Conservation (phyloP, 495 filamentous ascomycete genomes). For the Xylaria cubensis region DNA sequence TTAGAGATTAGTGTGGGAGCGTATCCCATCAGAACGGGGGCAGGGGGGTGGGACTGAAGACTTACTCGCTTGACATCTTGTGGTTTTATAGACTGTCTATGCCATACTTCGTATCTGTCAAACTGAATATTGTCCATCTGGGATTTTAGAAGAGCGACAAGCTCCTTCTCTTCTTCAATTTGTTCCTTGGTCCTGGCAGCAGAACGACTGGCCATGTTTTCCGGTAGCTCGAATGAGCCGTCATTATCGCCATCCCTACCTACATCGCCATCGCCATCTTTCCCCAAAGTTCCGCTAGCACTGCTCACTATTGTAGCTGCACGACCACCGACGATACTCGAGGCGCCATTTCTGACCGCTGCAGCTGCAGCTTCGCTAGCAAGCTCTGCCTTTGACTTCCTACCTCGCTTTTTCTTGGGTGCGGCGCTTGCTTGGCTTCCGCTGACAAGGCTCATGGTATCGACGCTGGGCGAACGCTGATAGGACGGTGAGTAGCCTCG, state of each 20-base stretch:
- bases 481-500: slow-evolving; percentile 47
- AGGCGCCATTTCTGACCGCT: slow-evolving; percentile 41
- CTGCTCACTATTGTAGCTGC: slow-evolving; percentile 56
- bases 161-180: slow-evolving; percentile 69
- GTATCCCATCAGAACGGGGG: neutral
- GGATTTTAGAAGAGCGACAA: slow-evolving; percentile 67
- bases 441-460: slow-evolving; percentile 71
- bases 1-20: slow-evolving; percentile 32
- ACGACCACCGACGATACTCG: slow-evolving; percentile 56
- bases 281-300: slow-evolving; percentile 41
- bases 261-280: slow-evolving; percentile 51
- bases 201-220: slow-evolving; percentile 61
- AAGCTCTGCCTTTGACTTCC: slow-evolving; percentile 68
- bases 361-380: slow-evolving; percentile 58
- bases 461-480: slow-evolving; percentile 68
- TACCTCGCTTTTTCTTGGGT: slow-evolving; percentile 66
- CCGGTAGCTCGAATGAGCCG: slow-evolving; percentile 66
- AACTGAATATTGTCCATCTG: slow-evolving; percentile 73
- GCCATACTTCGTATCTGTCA: slow-evolving; percentile 74
- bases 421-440: slow-evolving; percentile 66
- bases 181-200: slow-evolving; percentile 67
- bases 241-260: slow-evolving; percentile 72
- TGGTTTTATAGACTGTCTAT: slow-evolving; percentile 67
- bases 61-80: slow-evolving; percentile 59
- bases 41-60: neutral